phyloP scores from a whole-genome alignment of 352 stramenopile genomes.

The Phytophthora vignae region DNA sequence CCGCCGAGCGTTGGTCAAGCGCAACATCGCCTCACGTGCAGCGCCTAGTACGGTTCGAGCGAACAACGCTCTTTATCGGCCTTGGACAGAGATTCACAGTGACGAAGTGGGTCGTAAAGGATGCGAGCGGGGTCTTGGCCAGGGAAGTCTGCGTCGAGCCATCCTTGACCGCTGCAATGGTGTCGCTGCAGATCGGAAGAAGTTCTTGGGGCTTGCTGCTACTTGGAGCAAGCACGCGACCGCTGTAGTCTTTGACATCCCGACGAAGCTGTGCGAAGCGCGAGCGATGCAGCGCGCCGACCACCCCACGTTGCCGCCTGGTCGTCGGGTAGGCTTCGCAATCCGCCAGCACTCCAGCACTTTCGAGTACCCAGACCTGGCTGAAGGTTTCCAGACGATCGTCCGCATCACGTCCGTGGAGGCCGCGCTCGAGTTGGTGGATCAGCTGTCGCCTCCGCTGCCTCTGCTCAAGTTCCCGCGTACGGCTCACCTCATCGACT shows the following conservation, averaged over 20 bases:
- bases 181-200: constrained; percentile 44
- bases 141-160: constrained; percentile 45
- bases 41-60: constrained; percentile 8
- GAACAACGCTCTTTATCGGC: constrained; percentile 11
- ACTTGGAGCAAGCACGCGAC: constrained; percentile 66
- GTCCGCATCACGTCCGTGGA: constrained; percentile 63
- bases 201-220: constrained; percentile 52
- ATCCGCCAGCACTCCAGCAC: constrained; percentile 51
- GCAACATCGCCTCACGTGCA: constrained; percentile 18
- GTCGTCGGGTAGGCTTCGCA: constrained; percentile 47
- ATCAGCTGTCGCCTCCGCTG: constrained; percentile 47
- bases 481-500: constrained; percentile 65
- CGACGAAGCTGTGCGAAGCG: constrained; percentile 47
- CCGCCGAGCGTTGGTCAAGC: constrained; percentile 53
- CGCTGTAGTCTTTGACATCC: constrained; percentile 68
- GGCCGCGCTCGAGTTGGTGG: constrained; percentile 43
- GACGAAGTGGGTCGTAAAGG: constrained; percentile 55
- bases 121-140: constrained; percentile 32
- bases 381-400: constrained; percentile 60
- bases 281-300: constrained; percentile 53
- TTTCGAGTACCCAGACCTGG: constrained; percentile 49
- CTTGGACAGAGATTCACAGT: constrained; percentile 61
- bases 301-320: constrained; percentile 56
- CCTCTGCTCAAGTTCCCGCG: constrained; percentile 68
- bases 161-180: constrained; percentile 75